Base-by-base conservation (phyloP, 305 asterid species). In the Caryopteris hybrid region DNA sequence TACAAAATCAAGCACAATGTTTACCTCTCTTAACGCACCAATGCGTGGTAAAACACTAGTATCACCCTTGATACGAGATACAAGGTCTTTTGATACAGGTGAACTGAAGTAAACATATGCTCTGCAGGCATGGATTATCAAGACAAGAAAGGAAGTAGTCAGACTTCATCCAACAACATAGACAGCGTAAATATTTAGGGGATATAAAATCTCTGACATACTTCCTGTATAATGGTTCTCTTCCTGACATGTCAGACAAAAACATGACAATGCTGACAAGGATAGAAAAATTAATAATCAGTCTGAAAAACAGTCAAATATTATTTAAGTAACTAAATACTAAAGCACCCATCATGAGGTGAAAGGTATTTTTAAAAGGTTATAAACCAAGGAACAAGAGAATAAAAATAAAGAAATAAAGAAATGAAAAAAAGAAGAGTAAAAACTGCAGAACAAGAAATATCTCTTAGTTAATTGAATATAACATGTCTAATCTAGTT, bases 211-310 rank as follows among this genome's bases (percentile, higher is more conserved):
- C 69, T 69, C 59, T n/a, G 50, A 47, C 93, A 41, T 86, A 95
- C 99, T 89, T 91, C 79, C 79, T 89, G 83, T 95, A 95, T 69
- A 95, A 74, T 57, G 99, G 99, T 78, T 95, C 98, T 85, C 99
- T 89, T 83, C 99, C 98, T 10, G 99, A 95, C 99, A 95, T 95
- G 84, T 95, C 99, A 22, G 97, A 95, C 80, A 95, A 81, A 86
- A 95, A 90, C 98, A 91, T 89, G 77, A 91, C 85, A 41, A 95
- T 78, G 73, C 99, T 95, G 99, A 71, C 79, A 76, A 64, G 64
- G 60, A 75, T 45, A 58, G 25, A 69, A 72, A 67, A 43, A 64
- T 55, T 55, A 46, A 72, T 48, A 54, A 73, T 83, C 64, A 75
- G 80, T 69, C 59, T 54, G 52, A 60, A 52, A 62, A 66, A 67